These are phyloP conservation scores for Staphylotrichum longicolle DNA, from an alignment of 495 filamentous ascomycete genomes.

Conservation along the genomic window DNA sequence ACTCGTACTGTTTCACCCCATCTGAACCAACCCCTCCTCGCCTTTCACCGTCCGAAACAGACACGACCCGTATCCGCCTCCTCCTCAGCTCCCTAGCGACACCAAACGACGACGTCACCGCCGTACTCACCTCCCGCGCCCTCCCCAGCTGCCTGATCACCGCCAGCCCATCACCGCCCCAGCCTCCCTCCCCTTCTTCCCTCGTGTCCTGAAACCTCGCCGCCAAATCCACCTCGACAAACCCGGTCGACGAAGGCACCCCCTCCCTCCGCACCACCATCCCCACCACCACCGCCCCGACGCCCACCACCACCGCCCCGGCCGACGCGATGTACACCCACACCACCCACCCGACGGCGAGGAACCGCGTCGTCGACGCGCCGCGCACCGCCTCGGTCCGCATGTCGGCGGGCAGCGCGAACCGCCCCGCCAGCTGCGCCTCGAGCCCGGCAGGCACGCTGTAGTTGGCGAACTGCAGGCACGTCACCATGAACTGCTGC, in stretches of 20 bases:
- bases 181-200: background rate
- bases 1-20: too few relatives aligned
- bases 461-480: constrained; percentile 16
- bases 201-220: constrained; percentile 2
- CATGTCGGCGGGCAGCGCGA: constrained; percentile 12
- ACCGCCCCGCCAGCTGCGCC: background rate
- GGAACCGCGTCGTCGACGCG: background rate
- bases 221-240: constrained; percentile 16
- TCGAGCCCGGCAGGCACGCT: background rate
- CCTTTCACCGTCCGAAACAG: background rate
- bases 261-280: constrained; percentile 4
- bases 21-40: background rate
- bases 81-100: constrained; percentile 15
- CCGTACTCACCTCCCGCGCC: background rate
- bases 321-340: constrained; percentile 6
- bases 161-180: background rate
- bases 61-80: constrained; percentile 12
- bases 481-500: constrained; percentile 12
- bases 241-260: constrained; percentile 8
- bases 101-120: constrained; percentile 6
- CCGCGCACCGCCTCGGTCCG: background rate
- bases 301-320: background rate
- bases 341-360: constrained; percentile 4
- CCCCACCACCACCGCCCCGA: background rate
- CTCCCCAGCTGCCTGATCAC: constrained; percentile 2